These are phyloP conservation scores for Debaryomyces singareniensis DNA, from an alignment of 1,139 yeast species.

Conservation along the genomic window DNA sequence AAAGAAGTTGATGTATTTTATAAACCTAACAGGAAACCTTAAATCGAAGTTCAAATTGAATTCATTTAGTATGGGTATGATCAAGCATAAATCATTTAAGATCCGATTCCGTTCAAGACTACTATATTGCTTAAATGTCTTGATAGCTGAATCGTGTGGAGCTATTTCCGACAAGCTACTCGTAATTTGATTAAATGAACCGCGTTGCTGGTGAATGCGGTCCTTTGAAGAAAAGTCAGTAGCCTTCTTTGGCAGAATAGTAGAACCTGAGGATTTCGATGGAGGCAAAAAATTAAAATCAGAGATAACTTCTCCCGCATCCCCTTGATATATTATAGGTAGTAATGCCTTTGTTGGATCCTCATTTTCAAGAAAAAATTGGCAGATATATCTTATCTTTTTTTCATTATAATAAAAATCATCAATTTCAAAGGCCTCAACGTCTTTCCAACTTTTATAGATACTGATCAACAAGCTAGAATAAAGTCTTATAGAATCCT, in stretches of 20 bases:
- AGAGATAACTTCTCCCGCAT: conserved; percentile 11
- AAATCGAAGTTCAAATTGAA: conserved; percentile 21
- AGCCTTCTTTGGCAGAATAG: neutral
- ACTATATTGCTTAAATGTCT: neutral
- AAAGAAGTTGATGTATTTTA: conserved; percentile 16
- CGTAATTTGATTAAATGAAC: neutral
- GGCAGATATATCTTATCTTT: conserved; percentile 13
- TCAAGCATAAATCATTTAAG: conserved; percentile 13
- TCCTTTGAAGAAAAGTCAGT: neutral
- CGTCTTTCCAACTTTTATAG: conserved; percentile 17
- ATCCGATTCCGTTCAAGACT: neutral
- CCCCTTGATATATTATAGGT: conserved; percentile 10
- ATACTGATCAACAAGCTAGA: conserved; percentile 16
- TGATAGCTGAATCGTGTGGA: neutral
- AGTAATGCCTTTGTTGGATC: conserved; percentile 9
- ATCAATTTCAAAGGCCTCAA: conserved; percentile 19
- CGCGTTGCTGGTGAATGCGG: neutral
- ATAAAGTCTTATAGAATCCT: conserved; percentile 6
- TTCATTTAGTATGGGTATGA: conserved; percentile 27
- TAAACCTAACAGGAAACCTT: conserved; percentile 17
- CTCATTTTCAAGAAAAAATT: conserved; percentile 12
- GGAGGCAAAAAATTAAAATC: conserved; percentile 10
- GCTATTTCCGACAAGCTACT: neutral
- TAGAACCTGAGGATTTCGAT: conserved; percentile 3
- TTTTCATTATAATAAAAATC: conserved; percentile 13